A percentile compares a stretch with the other conserved stretches of the same genome.
Evolutionary conservation across 2,329 filamentous ascomycete species (phyloP).

Genomic region (Cryphonectria parasitica): DNA sequence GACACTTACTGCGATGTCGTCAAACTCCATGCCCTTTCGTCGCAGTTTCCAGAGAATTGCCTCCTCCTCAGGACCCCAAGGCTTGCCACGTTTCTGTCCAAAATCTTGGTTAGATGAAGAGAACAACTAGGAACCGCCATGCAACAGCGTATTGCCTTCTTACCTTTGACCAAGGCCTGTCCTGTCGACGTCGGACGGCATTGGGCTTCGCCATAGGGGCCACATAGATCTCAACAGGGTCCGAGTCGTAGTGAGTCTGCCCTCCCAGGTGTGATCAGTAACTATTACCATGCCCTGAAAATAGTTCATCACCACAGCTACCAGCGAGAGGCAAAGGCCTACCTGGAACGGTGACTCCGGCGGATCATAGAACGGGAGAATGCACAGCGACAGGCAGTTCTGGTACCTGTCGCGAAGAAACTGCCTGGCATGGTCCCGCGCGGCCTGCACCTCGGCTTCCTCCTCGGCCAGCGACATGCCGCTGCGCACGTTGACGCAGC

Average conservation of each 20-base stretch:
- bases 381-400: slow-evolving; percentile 26
- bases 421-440: slow-evolving; percentile 24
- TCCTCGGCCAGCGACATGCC: slow-evolving; percentile 9
- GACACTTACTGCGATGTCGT: slow-evolving; percentile 23
- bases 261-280: neutral
- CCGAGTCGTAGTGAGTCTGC: slow-evolving; percentile 10
- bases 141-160: neutral
- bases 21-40: slow-evolving; percentile 27
- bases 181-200: slow-evolving; percentile 1
- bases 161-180: slow-evolving; percentile 29
- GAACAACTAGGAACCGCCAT: too few relatives aligned
- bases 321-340: neutral
- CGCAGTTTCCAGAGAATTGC: slow-evolving; percentile 25
- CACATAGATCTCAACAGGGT: neutral
- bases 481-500: slow-evolving; percentile 18
- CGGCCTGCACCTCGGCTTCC: slow-evolving; percentile 21
- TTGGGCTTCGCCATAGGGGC: neutral
- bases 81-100: slow-evolving; percentile 27
- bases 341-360: neutral
- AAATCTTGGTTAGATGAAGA: too few relatives aligned
- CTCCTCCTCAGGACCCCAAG: slow-evolving; percentile 27
- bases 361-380: slow-evolving; percentile 24
- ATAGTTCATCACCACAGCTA: neutral
- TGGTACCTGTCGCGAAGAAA: slow-evolving; percentile 23
- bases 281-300: neutral